These are phyloP conservation scores for Onygenales sp. DNA, from an alignment of 2,329 filamentous ascomycete species.

Conservation along the genomic window DNA sequence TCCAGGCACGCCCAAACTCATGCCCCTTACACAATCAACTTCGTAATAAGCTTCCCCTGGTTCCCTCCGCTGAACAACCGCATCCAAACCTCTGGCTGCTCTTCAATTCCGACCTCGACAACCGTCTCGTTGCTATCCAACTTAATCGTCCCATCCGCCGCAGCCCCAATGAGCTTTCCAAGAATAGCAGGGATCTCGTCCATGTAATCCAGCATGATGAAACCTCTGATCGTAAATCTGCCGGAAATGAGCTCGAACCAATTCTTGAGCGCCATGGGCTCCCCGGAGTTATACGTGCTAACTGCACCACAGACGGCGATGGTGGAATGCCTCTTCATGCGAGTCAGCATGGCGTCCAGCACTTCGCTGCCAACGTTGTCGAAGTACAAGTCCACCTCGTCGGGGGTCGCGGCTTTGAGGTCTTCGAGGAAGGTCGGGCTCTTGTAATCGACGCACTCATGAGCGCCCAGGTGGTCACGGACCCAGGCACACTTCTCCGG, in stretches of 20 bases:
- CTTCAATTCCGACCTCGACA: background rate
- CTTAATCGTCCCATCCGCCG: constrained; percentile 63
- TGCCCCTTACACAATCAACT: background rate
- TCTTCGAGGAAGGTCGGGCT: constrained; percentile 30
- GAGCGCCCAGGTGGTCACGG: constrained; percentile 54
- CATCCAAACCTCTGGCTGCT: background rate
- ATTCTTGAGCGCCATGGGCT: constrained; percentile 47
- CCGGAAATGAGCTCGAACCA: constrained; percentile 30
- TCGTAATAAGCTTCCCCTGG: background rate
- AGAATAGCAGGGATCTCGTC: constrained; percentile 49
- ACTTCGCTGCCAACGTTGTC: constrained; percentile 68
- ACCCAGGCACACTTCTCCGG: constrained; percentile 61
- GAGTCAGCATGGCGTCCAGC: constrained; percentile 53
- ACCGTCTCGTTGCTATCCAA: background rate
- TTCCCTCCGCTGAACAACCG: background rate
- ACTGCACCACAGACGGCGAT: constrained; percentile 66
- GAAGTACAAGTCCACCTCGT: constrained; percentile 60
- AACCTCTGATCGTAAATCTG: constrained; percentile 52
- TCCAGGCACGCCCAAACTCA: too few relatives aligned
- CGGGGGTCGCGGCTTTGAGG: constrained; percentile 50
- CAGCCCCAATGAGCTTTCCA: constrained; percentile 55
- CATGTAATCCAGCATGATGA: constrained; percentile 62
- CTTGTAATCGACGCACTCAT: constrained; percentile 63
- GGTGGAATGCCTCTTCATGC: constrained; percentile 53
- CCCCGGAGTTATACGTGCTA: constrained; percentile 56